These are phyloP conservation scores for Hypoxylon subgilvum DNA, from an alignment of 495 filamentous ascomycete species.

Conservation along the genomic window DNA sequence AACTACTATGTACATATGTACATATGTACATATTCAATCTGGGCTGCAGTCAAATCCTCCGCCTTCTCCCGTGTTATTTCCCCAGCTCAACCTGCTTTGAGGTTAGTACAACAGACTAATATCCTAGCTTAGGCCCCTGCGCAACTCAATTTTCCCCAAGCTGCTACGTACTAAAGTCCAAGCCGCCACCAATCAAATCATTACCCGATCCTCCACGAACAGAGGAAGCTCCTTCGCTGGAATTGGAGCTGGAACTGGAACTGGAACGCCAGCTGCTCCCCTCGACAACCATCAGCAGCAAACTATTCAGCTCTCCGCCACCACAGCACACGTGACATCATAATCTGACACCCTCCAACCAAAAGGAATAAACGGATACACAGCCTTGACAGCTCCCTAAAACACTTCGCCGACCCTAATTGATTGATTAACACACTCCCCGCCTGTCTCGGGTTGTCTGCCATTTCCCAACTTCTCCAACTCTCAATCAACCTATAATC, in stretches of 20 bases:
- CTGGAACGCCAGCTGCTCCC: too few species aligned
- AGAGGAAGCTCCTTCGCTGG: neutral
- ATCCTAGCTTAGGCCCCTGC: slow-evolving; percentile 1
- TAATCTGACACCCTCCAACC: neutral
- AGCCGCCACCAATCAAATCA: neutral
- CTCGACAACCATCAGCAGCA: neutral
- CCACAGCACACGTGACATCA: slow-evolving; percentile 19
- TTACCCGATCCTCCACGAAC: neutral
- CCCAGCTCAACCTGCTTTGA: too few species aligned
- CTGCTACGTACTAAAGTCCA: too few species aligned
- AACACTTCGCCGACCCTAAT: slow-evolving; percentile 2
- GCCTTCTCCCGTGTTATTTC: too few species aligned
- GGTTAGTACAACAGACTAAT: too few species aligned
- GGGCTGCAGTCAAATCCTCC: too few species aligned
- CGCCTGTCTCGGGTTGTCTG: neutral
- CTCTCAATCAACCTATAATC: neutral
- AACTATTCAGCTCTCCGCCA: slow-evolving; percentile 4
- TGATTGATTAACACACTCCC: neutral
- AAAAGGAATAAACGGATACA: neutral
- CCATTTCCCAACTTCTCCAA: neutral
- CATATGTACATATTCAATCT: too few species aligned
- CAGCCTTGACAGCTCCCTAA: neutral
- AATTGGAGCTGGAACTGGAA: too few species aligned
- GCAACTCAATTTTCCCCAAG: neutral
- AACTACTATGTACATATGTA: too few species aligned